These are phyloP conservation scores for Millerago galiae DNA, from an alignment of 805 yeast species.

Conservation along the genomic window DNA sequence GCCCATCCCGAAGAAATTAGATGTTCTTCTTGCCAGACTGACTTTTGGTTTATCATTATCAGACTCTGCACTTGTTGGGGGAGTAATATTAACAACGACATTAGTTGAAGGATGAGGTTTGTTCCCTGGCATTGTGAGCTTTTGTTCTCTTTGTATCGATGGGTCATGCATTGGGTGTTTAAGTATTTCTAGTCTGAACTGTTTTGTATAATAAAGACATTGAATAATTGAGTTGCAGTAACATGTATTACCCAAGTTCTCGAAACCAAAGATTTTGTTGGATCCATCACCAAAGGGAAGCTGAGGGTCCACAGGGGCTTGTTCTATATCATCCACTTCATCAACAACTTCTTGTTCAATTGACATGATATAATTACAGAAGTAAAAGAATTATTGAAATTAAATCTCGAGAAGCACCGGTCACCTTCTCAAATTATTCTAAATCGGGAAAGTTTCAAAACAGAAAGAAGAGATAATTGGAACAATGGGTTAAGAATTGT, in stretches of 20 bases:
- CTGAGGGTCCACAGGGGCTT: too few species aligned
- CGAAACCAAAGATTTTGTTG: slow-evolving; percentile 70
- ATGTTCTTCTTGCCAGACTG: slow-evolving; percentile 21
- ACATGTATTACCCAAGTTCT: slow-evolving; percentile 87
- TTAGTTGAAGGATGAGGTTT: slow-evolving; percentile 32
- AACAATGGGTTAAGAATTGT: too few species aligned
- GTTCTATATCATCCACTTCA: too few species aligned
- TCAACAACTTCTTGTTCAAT: too few species aligned
- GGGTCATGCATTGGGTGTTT: slow-evolving; percentile 37
- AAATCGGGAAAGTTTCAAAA: too few species aligned
- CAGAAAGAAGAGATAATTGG: too few species aligned
- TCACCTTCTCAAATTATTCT: too few species aligned
- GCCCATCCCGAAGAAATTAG: slow-evolving; percentile 24
- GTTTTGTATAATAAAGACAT: slow-evolving; percentile 69
- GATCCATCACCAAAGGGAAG: slow-evolving; percentile 54
- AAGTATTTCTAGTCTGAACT: slow-evolving; percentile 54
- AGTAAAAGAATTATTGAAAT: too few species aligned
- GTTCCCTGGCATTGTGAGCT: slow-evolving; percentile 33
- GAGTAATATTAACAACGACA: not conserved
- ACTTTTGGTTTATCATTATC: slow-evolving; percentile 9
- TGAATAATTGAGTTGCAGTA: slow-evolving; percentile 92
- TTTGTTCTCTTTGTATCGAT: slow-evolving; percentile 29
- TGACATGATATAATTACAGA: too few species aligned
- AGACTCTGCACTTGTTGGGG: slow-evolving; percentile 2
- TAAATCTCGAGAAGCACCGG: too few species aligned